Conservation (phyloP, 129 eudicot genomes). For the Flaveria linearis region DNA sequence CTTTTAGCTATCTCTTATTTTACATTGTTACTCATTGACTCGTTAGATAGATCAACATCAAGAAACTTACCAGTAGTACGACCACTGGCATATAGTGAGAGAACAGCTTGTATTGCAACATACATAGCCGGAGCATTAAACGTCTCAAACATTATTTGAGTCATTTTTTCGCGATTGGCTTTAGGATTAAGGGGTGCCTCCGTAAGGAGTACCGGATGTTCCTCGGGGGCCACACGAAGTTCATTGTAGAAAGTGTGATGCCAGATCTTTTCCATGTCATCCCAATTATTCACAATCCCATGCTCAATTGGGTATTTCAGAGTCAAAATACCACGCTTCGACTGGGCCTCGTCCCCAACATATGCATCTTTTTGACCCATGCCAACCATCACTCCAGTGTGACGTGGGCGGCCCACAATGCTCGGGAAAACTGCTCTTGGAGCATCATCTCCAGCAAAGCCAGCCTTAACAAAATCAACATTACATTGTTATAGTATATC, state of each 20-base stretch:
- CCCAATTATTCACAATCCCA: conserved; percentile 67
- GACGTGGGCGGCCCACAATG: conserved; percentile 58
- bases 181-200: conserved; percentile 68
- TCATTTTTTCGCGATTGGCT: conserved; percentile 65
- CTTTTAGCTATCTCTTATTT: background rate
- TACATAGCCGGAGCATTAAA: conserved; percentile 67
- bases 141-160: conserved; percentile 62
- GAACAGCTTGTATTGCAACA: conserved; percentile 60
- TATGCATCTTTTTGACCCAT: conserved; percentile 65
- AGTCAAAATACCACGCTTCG: conserved; percentile 52
- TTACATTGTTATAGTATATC: background rate
- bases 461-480: conserved; percentile 42
- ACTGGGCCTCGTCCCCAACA: conserved; percentile 64
- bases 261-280: conserved; percentile 71
- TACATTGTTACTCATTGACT: background rate
- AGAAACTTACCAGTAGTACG: conserved; percentile 56
- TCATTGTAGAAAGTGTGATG: conserved; percentile 62
- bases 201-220: conserved; percentile 60
- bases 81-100: conserved; percentile 67
- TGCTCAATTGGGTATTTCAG: conserved; percentile 62
- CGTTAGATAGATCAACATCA: background rate
- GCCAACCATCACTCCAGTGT: conserved; percentile 65
- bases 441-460: conserved; percentile 69
- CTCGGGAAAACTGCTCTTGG: conserved; percentile 69
- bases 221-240: conserved; percentile 61